Conservation (phyloP, 1,284 basidiomycete species). For the Ganoderma meredithae region DNA sequence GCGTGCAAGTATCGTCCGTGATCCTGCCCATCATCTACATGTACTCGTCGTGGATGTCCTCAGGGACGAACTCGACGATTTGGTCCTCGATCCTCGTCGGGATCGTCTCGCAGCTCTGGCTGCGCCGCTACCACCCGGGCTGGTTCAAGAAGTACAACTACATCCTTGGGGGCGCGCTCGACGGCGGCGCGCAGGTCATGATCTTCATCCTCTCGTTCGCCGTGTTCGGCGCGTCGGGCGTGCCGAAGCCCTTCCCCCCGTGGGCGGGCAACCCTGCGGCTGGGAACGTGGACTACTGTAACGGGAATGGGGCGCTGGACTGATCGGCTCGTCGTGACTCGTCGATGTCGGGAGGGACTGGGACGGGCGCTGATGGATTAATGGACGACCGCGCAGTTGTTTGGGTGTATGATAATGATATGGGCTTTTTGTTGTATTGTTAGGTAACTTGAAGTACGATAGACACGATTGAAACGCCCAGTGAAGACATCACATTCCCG, state of each 20-base stretch:
- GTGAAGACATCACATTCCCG: too few species aligned
- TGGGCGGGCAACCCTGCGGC: slow-evolving; percentile 63
- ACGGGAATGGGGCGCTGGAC: slow-evolving; percentile 59
- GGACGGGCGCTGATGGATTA: background rate
- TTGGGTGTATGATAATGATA: background rate
- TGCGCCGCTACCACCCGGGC: slow-evolving; percentile 61
- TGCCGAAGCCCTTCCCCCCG: slow-evolving; percentile 57
- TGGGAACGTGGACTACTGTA: slow-evolving; percentile 66
- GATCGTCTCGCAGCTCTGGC: slow-evolving; percentile 62
- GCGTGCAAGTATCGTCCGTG: slow-evolving; percentile 52
- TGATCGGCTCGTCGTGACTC: slow-evolving; percentile 13
- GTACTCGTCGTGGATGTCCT: slow-evolving; percentile 52
- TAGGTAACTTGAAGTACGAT: background rate
- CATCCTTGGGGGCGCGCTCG: slow-evolving; percentile 69
- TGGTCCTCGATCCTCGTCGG: slow-evolving; percentile 61
- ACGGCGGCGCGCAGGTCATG: slow-evolving; percentile 74
- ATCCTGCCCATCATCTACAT: slow-evolving; percentile 63
- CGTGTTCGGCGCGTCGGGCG: slow-evolving; percentile 70
- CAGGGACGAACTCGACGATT: slow-evolving; percentile 61
- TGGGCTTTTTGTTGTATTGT: background rate
- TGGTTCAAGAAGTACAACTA: slow-evolving; percentile 74
- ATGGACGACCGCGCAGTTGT: background rate
- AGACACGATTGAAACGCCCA: too few species aligned
- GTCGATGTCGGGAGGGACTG: background rate
- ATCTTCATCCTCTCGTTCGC: slow-evolving; percentile 74